Evolutionary conservation across 1,284 basidiomycete genomes (phyloP).

Genomic region (Boletus albobrunnescens): DNA sequence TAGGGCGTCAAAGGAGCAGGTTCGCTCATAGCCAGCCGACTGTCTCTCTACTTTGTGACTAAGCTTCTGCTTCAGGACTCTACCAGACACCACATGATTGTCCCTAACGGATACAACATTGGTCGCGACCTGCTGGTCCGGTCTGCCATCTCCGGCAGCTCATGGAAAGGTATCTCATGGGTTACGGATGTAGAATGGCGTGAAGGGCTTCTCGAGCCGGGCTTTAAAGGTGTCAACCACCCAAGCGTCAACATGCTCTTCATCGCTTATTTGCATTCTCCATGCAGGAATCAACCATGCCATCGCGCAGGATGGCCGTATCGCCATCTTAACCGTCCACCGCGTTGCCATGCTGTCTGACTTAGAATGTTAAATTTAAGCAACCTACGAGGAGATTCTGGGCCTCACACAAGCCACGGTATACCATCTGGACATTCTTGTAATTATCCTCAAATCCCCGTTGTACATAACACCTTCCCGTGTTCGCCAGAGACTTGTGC

Average conservation of each 20-base stretch:
- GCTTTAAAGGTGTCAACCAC: constrained; percentile 49
- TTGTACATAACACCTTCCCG: constrained; percentile 12
- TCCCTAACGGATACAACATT: constrained; percentile 71
- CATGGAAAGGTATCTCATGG: constrained; percentile 65
- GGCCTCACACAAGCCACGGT: constrained; percentile 3
- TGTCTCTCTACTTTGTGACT: neutral
- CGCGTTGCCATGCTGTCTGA: constrained; percentile 33
- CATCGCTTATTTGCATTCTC: neutral
- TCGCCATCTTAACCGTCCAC: constrained; percentile 69
- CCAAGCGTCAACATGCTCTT: neutral
- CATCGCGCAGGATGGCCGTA: constrained; percentile 71
- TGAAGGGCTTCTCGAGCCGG: constrained; percentile 59
- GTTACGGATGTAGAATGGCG: constrained; percentile 70
- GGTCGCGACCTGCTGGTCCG: constrained; percentile 72
- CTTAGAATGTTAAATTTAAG: neutral
- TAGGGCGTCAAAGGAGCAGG: constrained; percentile 71
- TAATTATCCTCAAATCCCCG: constrained; percentile 3
- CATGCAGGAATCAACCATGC: constrained; percentile 70
- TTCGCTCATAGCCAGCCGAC: constrained; percentile 21
- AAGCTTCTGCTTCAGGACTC: constrained; percentile 44
- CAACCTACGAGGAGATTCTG: neutral
- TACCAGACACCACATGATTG: constrained; percentile 64
- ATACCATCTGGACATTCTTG: constrained; percentile 15
- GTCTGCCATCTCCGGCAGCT: constrained; percentile 55
- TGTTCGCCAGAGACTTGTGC: constrained; percentile 1